These are phyloP conservation scores for Solanum pimpinellifolium DNA, from an alignment of 257 asterid genomes.

Conservation along the genomic window DNA sequence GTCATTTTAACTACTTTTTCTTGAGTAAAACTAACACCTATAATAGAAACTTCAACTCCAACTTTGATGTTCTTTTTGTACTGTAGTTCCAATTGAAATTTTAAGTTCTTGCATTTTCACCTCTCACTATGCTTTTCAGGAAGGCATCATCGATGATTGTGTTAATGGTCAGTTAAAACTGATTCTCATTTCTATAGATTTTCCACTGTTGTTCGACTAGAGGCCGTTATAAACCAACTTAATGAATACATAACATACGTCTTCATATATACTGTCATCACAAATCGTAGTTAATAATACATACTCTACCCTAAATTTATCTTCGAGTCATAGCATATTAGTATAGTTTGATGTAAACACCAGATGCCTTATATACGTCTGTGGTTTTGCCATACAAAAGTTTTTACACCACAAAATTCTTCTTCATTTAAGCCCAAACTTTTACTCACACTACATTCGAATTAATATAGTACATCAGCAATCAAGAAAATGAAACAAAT, in stretches of 20 bases:
- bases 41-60: background rate
- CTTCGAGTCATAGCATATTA: background rate
- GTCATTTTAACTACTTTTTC: background rate
- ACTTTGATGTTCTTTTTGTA: background rate
- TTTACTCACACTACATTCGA: background rate
- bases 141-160: constrained; percentile 48
- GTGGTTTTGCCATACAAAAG: background rate
- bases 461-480: background rate
- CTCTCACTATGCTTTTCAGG: constrained; percentile 25
- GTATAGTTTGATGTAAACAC: background rate
- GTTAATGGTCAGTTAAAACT: background rate
- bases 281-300: background rate
- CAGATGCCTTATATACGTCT: background rate
- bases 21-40: background rate
- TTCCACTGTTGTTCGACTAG: fast-evolving
- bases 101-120: background rate
- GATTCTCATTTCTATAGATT: background rate
- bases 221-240: background rate
- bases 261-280: background rate
- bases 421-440: background rate
- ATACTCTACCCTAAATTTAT: background rate
- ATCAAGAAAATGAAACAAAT: background rate
- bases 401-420: background rate
- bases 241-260: background rate
- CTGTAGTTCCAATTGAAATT: background rate